A percentile compares a stretch with the other conserved stretches of the same genome.
phyloP scores from a whole-genome alignment of 2,329 filamentous ascomycete species.

The Coniochaeta sp. region DNA sequence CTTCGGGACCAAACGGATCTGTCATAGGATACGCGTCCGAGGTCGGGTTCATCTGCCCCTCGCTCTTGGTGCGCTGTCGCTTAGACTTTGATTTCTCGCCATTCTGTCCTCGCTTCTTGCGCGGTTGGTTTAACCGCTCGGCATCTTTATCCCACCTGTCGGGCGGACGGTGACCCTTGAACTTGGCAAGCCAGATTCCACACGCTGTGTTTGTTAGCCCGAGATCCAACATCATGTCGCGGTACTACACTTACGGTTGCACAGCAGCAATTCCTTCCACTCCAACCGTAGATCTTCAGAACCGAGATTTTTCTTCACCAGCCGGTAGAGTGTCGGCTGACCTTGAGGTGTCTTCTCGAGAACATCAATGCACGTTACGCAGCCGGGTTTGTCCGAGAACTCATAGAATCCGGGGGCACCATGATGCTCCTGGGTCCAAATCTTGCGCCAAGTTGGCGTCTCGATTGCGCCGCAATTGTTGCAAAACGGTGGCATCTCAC shows the following conservation, averaged over 20 bases:
- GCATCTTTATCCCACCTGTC: slow-evolving; percentile 72
- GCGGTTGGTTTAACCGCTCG: slow-evolving; percentile 42
- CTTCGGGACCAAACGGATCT: slow-evolving; percentile 40
- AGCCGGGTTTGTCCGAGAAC: slow-evolving; percentile 64
- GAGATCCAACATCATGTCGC: slow-evolving; percentile 3
- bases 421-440: slow-evolving; percentile 70
- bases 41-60: slow-evolving; percentile 34
- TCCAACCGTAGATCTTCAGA: slow-evolving; percentile 54
- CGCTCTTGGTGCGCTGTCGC: slow-evolving; percentile 42
- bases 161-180: slow-evolving; percentile 73
- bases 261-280: slow-evolving; percentile 71
- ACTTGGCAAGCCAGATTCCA: slow-evolving; percentile 90
- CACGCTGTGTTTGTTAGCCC: slow-evolving; percentile 52
- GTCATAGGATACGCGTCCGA: slow-evolving; percentile 50
- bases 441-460: slow-evolving; percentile 92
- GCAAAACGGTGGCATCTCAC: slow-evolving; percentile 83
- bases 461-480: slow-evolving; percentile 92
- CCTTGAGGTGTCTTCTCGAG: slow-evolving; percentile 56
- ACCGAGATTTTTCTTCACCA: slow-evolving; percentile 69
- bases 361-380: slow-evolving; percentile 67
- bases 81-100: slow-evolving; percentile 35
- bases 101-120: slow-evolving; percentile 35
- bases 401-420: slow-evolving; percentile 66
- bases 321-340: slow-evolving; percentile 59
- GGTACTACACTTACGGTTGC: slow-evolving; percentile 63